phyloP scores from a whole-genome alignment of 805 yeast species.

The Barnettozyma pratensis region DNA sequence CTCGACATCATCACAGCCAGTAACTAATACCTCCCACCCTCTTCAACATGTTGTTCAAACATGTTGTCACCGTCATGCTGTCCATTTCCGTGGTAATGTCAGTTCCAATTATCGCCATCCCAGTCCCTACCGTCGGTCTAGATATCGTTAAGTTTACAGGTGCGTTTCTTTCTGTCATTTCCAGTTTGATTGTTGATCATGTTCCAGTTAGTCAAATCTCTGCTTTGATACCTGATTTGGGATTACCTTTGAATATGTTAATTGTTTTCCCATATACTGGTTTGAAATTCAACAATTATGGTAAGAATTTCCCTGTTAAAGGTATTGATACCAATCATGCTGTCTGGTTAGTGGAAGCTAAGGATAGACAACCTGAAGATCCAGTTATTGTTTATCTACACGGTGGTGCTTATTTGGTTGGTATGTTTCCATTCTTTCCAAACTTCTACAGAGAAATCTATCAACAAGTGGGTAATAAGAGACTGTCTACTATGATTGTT shows the following conservation, averaged over 20 bases:
- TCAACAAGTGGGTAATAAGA: slow-evolving; percentile 3
- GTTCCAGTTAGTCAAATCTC: not conserved
- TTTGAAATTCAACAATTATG: not conserved
- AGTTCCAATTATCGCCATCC: not conserved
- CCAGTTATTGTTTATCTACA: slow-evolving; percentile 16
- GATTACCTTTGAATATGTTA: not conserved
- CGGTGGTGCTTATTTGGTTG: slow-evolving; percentile 18
- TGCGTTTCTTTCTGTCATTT: not conserved
- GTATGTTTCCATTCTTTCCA: slow-evolving; percentile 5
- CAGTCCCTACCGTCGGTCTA: not conserved
- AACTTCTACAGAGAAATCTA: slow-evolving; percentile 6
- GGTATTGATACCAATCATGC: slow-evolving; percentile 6
- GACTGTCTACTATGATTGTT: slow-evolving; percentile 19
- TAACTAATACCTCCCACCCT: not conserved
- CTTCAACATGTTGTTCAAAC: not conserved
- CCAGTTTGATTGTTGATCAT: not conserved
- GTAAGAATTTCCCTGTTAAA: slow-evolving; percentile 2
- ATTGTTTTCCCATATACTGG: not conserved
- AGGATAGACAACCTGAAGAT: slow-evolving; percentile 17
- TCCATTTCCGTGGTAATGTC: not conserved
- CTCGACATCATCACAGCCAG: not conserved
- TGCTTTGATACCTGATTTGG: not conserved
- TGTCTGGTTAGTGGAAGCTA: slow-evolving; percentile 24
- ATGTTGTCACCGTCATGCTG: not conserved
- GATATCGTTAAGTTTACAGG: not conserved